Evolutionary conservation across 306 rosid genomes (phyloP).

Genomic region (Carpinus fangiana): DNA sequence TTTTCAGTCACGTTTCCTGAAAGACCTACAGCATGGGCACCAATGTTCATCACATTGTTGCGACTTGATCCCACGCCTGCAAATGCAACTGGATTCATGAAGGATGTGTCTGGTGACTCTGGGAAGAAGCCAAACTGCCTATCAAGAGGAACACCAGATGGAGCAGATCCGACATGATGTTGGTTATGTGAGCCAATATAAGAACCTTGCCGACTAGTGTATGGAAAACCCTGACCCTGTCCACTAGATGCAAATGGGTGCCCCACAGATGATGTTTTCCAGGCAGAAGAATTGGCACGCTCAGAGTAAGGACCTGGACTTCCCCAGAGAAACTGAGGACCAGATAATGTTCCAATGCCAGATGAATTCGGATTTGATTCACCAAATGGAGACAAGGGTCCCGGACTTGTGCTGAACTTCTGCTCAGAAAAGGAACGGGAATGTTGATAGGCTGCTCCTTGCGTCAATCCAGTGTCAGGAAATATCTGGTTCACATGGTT

Average conservation of each 20-base stretch:
- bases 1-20: constrained; percentile 66
- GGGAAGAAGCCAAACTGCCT: constrained; percentile 78
- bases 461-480: constrained; percentile 43
- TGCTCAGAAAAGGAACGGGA: constrained; percentile 70
- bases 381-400: constrained; percentile 57
- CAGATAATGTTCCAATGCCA: constrained; percentile 74
- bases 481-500: constrained; percentile 51
- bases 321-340: constrained; percentile 98
- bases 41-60: constrained; percentile 60
- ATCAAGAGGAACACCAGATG: constrained; percentile 75
- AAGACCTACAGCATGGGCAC: constrained; percentile 55
- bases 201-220: constrained; percentile 51
- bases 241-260: constrained; percentile 63
- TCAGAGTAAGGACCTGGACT: constrained; percentile 72
- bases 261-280: constrained; percentile 68
- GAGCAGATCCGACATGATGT: constrained; percentile 93
- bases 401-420: constrained; percentile 60
- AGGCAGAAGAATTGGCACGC: constrained; percentile 60
- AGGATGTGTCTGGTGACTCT: constrained; percentile 78
- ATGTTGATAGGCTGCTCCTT: constrained; percentile 60
- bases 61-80: constrained; percentile 50
- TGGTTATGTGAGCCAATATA: constrained; percentile 58
- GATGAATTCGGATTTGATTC: constrained; percentile 61
- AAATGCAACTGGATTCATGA: constrained; percentile 48
- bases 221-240: constrained; percentile 73